These are phyloP conservation scores for Imleria badia DNA, from an alignment of 768 basidiomycete genomes.

Conservation along the genomic window DNA sequence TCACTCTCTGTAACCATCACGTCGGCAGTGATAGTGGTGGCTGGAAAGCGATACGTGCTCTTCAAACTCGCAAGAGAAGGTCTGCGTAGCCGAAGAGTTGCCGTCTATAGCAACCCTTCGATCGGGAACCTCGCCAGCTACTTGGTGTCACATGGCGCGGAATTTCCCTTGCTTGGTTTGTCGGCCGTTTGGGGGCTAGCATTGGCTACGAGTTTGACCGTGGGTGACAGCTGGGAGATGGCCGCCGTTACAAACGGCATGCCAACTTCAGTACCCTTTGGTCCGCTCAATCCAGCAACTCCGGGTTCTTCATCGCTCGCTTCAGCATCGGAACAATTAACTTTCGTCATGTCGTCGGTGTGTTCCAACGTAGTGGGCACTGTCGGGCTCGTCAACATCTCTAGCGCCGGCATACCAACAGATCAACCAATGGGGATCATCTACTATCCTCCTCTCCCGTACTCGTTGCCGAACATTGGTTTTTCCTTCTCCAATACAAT, in stretches of 20 bases:
- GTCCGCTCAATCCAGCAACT: not conserved
- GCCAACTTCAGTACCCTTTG: not conserved
- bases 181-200: conserved; percentile 12
- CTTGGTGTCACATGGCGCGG: conserved; percentile 3
- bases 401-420: not conserved
- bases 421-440: not conserved
- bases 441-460: conserved; percentile 15
- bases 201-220: conserved; percentile 12
- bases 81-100: conserved; percentile 11
- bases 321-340: not conserved
- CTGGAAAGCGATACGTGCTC: conserved; percentile 17
- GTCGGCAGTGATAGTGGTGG: conserved; percentile 14
- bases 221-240: conserved; percentile 7
- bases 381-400: conserved; percentile 12
- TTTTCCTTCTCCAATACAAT: conserved; percentile 3
- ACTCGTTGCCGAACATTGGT: not conserved
- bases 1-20: conserved; percentile 12
- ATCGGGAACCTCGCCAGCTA: conserved; percentile 10
- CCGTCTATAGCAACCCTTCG: conserved; percentile 10
- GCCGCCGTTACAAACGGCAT: not conserved
- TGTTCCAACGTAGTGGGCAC: not conserved
- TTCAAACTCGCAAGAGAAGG: conserved; percentile 10
- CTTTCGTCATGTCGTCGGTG: not conserved
- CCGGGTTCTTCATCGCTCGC: not conserved
- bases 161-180: conserved; percentile 10